A percentile compares a stretch with the other conserved stretches of the same genome.
Evolutionary conservation across 352 stramenopile species (phyloP).

Genomic region (Phytophthora tubulina): DNA sequence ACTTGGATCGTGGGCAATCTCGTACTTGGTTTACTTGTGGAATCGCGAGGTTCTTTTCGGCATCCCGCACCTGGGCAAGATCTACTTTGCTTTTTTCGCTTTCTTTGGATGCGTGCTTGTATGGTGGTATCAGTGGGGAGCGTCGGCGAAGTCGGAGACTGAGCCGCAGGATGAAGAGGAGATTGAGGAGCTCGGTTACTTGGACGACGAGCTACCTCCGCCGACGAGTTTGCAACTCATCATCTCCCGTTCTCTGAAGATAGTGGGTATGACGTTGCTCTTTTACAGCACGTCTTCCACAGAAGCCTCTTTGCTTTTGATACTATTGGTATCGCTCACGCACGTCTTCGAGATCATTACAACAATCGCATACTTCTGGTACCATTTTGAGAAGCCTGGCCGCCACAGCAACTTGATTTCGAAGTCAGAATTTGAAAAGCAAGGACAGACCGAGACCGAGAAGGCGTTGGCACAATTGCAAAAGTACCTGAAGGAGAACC

Average conservation of each 20-base stretch:
- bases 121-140: conserved; percentile 90
- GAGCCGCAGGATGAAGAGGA: conserved; percentile 69
- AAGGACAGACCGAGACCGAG: conserved; percentile 76
- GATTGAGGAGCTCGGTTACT: conserved; percentile 71
- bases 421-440: conserved; percentile 75
- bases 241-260: conserved; percentile 65
- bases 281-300: conserved; percentile 89
- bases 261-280: conserved; percentile 70
- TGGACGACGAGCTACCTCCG: conserved; percentile 68
- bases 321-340: conserved; percentile 76
- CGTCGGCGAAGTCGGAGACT: conserved; percentile 53
- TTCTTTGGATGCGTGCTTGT: conserved; percentile 76
- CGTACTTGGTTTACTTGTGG: conserved; percentile 78
- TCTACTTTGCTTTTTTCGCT: conserved; percentile 87
- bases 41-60: conserved; percentile 74
- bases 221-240: conserved; percentile 75
- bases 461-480: conserved; percentile 78
- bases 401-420: conserved; percentile 78
- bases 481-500: conserved; percentile 72
- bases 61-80: conserved; percentile 85
- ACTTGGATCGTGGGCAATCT: conserved; percentile 63
- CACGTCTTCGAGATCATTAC: conserved; percentile 79
- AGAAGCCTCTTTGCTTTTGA: conserved; percentile 72
- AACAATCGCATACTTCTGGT: conserved; percentile 84
- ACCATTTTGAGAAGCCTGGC: conserved; percentile 78